A percentile compares a stretch with the other conserved stretches of the same genome.
Conservation (phyloP, 2,329 filamentous ascomycete genomes). For the Trichoderma koningii region DNA sequence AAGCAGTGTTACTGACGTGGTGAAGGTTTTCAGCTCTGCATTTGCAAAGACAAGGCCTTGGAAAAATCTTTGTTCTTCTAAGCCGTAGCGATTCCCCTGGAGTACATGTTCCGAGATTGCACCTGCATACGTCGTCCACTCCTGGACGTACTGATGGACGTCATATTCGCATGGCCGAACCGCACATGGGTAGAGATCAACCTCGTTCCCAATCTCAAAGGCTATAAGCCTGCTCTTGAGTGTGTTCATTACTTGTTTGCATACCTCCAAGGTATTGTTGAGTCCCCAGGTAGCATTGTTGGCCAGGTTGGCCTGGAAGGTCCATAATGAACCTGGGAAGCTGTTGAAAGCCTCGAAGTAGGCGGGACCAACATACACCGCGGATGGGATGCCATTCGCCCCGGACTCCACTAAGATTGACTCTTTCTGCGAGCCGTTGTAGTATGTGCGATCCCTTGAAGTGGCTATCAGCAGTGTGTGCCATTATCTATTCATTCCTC, state of each 20-base stretch:
- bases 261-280: constrained; percentile 15
- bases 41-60: constrained; percentile 16
- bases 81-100: constrained; percentile 1
- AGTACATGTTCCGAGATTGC: constrained; percentile 5
- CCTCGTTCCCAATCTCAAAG: constrained; percentile 18
- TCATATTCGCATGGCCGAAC: constrained; percentile 11
- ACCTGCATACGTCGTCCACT: constrained; percentile 7
- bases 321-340: constrained; percentile 9
- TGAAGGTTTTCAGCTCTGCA: neutral
- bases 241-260: neutral
- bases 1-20: neutral
- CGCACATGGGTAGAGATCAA: constrained; percentile 9
- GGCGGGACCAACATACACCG: constrained; percentile 2
- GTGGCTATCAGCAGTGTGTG: neutral
- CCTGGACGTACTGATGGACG: constrained; percentile 2
- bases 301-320: constrained; percentile 11
- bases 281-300: constrained; percentile 19
- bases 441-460: constrained; percentile 9
- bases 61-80: constrained; percentile 12
- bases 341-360: constrained; percentile 18
- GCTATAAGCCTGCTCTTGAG: neutral
- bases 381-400: constrained; percentile 12
- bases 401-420: constrained; percentile 1
- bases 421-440: constrained; percentile 1
- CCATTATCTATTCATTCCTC: too few relatives aligned